Evolutionary conservation across 768 basidiomycete genomes (phyloP), one percentile per base, ranked within the genome.

Genomic region (Paxillus ammoniavirescens): DNA sequence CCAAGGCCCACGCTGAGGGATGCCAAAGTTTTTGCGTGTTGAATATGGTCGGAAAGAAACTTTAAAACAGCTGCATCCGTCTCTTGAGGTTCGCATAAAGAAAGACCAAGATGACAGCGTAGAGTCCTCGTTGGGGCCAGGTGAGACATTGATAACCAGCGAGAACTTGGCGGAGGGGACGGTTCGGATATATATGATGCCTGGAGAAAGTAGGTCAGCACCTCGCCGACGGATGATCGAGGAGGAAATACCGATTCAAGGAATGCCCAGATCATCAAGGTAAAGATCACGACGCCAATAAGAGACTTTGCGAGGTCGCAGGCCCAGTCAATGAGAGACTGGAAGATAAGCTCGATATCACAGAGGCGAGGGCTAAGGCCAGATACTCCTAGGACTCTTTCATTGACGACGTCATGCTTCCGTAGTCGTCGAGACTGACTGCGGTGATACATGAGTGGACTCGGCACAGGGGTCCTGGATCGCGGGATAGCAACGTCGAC

Each of bases 11-110:
- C 43, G 28, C 58, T 65, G 18, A 68, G 41, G 0, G 61, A 61
- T 4, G 66, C 62, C 23, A 68, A 26, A 30, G 53, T 54, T n/a
- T 54, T 70, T 13, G 68, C 62, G 9, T 72, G 66, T 14, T 58
- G 55, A 12, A 66, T 61, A 43, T 72, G 68, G 15, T 66, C 68
- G 0, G 56, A 60, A 38, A 70, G 47, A 26, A 72, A 72, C 26
- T 57, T 55, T n/a, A 63, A 35, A 35, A 64, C 51, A 12, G 58
- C 62, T 3, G 37, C 43, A 17, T 66, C 60, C 8, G 65, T 61
- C 21, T 58, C 56, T 5, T 38, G 44, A 10, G 61, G 50, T 49
- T 52, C 54, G n/a, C 45, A 57, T 12, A 52, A 2, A 7, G 31
- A 50, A 42, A 49, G 50, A 26, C 56, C 47, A 5, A 8, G 10